Evolutionary conservation across 192 early-diverging fungal genomes (phyloP), one percentile per base, ranked within the genome.

Genomic region (Piromyces finnis): DNA sequence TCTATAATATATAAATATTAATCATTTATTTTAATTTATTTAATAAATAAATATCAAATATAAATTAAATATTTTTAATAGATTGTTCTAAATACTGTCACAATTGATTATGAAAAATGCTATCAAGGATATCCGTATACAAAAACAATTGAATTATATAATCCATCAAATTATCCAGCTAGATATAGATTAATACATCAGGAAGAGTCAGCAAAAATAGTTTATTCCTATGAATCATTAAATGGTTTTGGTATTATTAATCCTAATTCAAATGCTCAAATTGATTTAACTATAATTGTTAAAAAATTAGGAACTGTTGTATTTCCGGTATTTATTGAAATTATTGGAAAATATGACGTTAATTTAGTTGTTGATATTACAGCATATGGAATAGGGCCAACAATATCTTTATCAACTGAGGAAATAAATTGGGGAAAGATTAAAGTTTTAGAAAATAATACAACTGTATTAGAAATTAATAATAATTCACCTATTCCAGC

Each of bases 401-500:
- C 85, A 77, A 83, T 90, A 16, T 28, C 83, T 5, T 77, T 91
- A 13, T 88, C 86, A 11, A 78, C 82, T 5, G 86, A 81, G 35
- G 88, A 89, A 78, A 59, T 91, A 17, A 86, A 86, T 77, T 91
- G 88, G 88, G 88, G 88, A 0, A 89, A 87, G 37, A 90, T 91
- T 18, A 84, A 82, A 15, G 90, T 91, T 18, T 78, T 91, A 79
- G 82, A 84, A 32, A 32, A 83, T 13, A 28, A 79, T 11, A 12
- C 79, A 13, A 27, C 81, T 28, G 35, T 41, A 12, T 77, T 91
- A 11, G 80, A 77, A 3, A 78, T 91, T 35, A 80, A 77, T 17
- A 91, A 91, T 80, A 85, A 86, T 51, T 89, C 88, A 11, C 86
- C 87, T 11, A 88, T 91, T 30, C 29, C 84, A 16, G 90, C 89